Percentiles rank a stretch among this genome's conserved stretches.
Evolutionary conservation across 495 filamentous ascomycete genomes (phyloP).

Genomic region (Chaetomium cochliodes): DNA sequence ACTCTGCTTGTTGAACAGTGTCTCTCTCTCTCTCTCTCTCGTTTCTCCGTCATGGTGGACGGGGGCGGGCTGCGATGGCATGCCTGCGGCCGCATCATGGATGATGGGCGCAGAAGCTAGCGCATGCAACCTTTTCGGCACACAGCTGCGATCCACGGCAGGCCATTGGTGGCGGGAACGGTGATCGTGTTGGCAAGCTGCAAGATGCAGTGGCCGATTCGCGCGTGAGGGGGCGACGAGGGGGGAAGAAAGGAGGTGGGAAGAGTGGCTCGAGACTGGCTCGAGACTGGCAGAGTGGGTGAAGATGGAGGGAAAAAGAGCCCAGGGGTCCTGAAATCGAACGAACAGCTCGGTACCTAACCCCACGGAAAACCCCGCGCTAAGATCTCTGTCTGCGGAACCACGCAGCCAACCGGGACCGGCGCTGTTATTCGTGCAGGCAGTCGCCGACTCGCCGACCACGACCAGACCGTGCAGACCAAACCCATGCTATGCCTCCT

Average conservation of each 20-base stretch:
- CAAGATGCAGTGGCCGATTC: constrained; percentile 11
- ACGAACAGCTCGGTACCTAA: too few species aligned
- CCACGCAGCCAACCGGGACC: constrained; percentile 22
- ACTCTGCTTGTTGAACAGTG: constrained; percentile 7
- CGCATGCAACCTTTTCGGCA: constrained; percentile 22
- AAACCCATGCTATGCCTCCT: constrained; percentile 9
- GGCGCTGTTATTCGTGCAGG: constrained; percentile 8
- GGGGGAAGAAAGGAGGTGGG: background rate
- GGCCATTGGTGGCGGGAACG: constrained; percentile 2
- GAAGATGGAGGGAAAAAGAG: background rate
- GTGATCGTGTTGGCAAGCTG: constrained; percentile 16
- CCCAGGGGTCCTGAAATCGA: background rate
- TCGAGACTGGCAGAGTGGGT: background rate
- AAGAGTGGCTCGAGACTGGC: too few species aligned
- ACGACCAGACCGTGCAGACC: background rate
- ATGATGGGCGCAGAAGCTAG: constrained; percentile 4
- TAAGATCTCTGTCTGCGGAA: constrained; percentile 6
- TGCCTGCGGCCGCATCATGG: constrained; percentile 7
- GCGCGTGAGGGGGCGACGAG: background rate
- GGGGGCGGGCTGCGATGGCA: background rate
- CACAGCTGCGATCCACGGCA: constrained; percentile 23
- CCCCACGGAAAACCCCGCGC: constrained; percentile 12
- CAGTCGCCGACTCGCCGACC: background rate
- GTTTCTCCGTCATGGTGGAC: background rate
- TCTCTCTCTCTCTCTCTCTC: background rate